Percentiles rank a stretch among this genome's conserved stretches.
Conservation (phyloP, 164 flowering plant genomes). For the Stephania yunnanensis region DNA sequence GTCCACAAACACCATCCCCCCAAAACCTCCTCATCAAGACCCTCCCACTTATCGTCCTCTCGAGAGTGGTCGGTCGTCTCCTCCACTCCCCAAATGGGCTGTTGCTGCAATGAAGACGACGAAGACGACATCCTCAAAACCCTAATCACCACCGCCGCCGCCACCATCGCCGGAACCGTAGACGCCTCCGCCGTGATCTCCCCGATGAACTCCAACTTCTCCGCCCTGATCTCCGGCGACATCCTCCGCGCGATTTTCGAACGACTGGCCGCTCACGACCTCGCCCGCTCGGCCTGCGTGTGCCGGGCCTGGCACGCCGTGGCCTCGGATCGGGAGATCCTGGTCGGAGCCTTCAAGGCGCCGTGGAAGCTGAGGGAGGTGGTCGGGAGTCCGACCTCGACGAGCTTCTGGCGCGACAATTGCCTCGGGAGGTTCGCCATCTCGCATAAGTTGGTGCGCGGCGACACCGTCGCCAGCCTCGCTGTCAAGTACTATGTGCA, state of each 20-base stretch:
- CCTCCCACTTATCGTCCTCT: background rate
- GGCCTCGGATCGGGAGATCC: conserved; percentile 61
- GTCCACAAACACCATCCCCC: background rate
- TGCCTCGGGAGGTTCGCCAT: conserved; percentile 61
- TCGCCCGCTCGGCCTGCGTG: conserved; percentile 89
- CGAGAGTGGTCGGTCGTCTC: background rate
- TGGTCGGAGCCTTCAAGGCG: conserved; percentile 44
- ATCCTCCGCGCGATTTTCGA: conserved; percentile 60
- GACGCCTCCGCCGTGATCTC: conserved; percentile 30
- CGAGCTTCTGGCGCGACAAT: conserved; percentile 80
- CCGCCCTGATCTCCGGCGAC: conserved; percentile 56
- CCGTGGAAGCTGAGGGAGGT: conserved; percentile 75
- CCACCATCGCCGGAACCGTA: background rate
- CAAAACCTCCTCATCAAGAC: background rate
- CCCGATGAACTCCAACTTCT: conserved; percentile 69
- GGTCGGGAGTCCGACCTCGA: conserved; percentile 59
- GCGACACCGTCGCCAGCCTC: conserved; percentile 76
- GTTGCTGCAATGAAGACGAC: conserved; percentile 18
- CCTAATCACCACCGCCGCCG: conserved; percentile 1
- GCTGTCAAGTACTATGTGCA: conserved; percentile 92
- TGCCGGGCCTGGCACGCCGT: conserved; percentile 60
- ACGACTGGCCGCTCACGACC: conserved; percentile 51
- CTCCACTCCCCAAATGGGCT: conserved; percentile 11
- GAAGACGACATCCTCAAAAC: conserved; percentile 16
- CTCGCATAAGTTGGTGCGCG: conserved; percentile 57